Evolutionary conservation across 768 basidiomycete genomes (phyloP), one percentile per base, ranked within the genome.

Genomic region (Auricularia heimuer): DNA sequence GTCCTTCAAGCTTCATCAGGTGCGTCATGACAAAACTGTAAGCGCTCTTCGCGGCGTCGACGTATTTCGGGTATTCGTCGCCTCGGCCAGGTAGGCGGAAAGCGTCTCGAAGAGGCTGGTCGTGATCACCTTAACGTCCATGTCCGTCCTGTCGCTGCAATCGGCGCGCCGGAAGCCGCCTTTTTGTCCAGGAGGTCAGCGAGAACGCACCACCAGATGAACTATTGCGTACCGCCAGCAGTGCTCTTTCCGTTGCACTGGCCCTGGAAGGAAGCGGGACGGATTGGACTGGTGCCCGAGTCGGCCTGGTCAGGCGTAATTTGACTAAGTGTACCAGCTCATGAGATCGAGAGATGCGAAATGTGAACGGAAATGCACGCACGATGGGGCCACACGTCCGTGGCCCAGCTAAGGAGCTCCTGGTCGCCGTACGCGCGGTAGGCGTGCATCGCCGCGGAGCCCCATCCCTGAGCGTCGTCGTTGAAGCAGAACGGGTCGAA

Each of bases 151-250:
- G 64, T 83, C 81, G 64, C 77, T 75, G 0, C 70, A 62, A 0
- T 77, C 78, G 3, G 82, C 80, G 18, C 81, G 75, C 82, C 82
- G 83, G 68, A 84, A 85, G 18, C 84, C 83, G 8, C 39, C 39
- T 42, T 7, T 42, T 29, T 29, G 29, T 29, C 29, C 29, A 29
- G 39, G 8, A 42, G 39, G 39, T 7, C 39, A 14, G 12, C 39
- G 39, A 42, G 8, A 14, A 14, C 39, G 39, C 39, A 42, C 80
- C 81, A 2, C 83, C 29, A 29, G 29, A 3, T 29, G 29, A 29
- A 29, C 29, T 29, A 29, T 29, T 29, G 29, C 29, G 29, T 29
- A 29, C 29, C 29, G 2, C 3, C 82, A 4, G 78, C 80, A 81
- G 83, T 83, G 12, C 79, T 78, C 81, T 80, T 68, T 62, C 79